Evolutionary conservation across 768 basidiomycete genomes (phyloP).

Genomic region (Pholiota microspora): DNA sequence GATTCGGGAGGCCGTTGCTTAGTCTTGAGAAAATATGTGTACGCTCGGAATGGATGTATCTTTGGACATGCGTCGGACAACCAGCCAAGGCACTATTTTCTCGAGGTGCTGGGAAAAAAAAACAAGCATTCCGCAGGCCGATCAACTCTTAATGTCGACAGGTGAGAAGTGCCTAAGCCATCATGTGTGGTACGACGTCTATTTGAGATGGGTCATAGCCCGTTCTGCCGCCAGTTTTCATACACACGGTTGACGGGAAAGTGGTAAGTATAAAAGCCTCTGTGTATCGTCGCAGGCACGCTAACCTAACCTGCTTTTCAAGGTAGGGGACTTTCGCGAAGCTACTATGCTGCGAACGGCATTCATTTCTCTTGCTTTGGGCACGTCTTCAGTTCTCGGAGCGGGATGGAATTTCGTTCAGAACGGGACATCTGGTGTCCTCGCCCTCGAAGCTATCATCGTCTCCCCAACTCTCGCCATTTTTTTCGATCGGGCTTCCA

Average conservation of each 20-base stretch:
- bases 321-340: neutral
- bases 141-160: neutral
- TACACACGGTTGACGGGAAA: neutral
- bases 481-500: constrained; percentile 21
- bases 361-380: neutral
- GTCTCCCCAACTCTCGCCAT: constrained; percentile 23
- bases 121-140: neutral
- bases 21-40: neutral
- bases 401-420: constrained; percentile 25
- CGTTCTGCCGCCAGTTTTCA: neutral
- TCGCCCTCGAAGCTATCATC: constrained; percentile 23
- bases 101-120: neutral
- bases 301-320: neutral
- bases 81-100: neutral
- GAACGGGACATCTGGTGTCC: constrained; percentile 22
- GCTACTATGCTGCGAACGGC: neutral
- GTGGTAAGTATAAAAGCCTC: neutral
- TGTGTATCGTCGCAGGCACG: neutral
- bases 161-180: neutral
- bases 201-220: neutral
- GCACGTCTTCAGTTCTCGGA: constrained; percentile 1
- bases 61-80: neutral
- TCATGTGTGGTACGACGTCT: neutral
- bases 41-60: neutral
- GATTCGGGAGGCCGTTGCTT: neutral